phyloP scores from a whole-genome alignment of 208 protist genomes.

The Vickermania spadyakhi region DNA sequence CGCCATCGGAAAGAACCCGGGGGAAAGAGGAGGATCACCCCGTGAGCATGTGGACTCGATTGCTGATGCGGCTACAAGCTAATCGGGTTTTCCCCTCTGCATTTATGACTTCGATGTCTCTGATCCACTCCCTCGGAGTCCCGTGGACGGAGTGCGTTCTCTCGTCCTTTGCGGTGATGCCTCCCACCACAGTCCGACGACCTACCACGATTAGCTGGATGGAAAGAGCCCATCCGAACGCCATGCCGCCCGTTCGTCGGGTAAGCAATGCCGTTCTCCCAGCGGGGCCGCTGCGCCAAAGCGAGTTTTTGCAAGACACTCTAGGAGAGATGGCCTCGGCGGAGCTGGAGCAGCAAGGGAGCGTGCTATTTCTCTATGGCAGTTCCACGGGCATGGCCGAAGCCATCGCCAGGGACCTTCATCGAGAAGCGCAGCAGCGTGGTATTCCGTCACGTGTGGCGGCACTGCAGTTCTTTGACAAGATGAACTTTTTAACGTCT shows the following conservation, averaged over 20 bases:
- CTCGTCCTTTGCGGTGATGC: slow-evolving; percentile 18
- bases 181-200: background rate
- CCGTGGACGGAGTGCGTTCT: slow-evolving; percentile 34
- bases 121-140: slow-evolving; percentile 30
- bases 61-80: slow-evolving; percentile 27
- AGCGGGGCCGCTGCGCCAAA: background rate
- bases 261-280: background rate
- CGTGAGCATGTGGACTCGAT: slow-evolving; percentile 15
- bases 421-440: slow-evolving; percentile 24
- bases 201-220: background rate
- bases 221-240: background rate
- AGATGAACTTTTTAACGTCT: slow-evolving; percentile 40
- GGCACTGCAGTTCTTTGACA: slow-evolving; percentile 27
- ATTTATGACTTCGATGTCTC: slow-evolving; percentile 38
- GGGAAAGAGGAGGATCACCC: too few relatives aligned
- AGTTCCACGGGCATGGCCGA: slow-evolving; percentile 39
- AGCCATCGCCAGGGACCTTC: slow-evolving; percentile 41
- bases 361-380: slow-evolving; percentile 51
- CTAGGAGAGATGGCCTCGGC: slow-evolving; percentile 1
- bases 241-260: background rate
- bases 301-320: background rate
- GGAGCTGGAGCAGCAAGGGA: background rate
- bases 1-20: too few relatives aligned
- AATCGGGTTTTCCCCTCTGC: slow-evolving; percentile 42
- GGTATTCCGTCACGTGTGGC: slow-evolving; percentile 32